A percentile compares a stretch with the other conserved stretches of the same genome.
Conservation (phyloP, 2,329 filamentous ascomycete genomes). For the Aspergillus pseudonomiae region DNA sequence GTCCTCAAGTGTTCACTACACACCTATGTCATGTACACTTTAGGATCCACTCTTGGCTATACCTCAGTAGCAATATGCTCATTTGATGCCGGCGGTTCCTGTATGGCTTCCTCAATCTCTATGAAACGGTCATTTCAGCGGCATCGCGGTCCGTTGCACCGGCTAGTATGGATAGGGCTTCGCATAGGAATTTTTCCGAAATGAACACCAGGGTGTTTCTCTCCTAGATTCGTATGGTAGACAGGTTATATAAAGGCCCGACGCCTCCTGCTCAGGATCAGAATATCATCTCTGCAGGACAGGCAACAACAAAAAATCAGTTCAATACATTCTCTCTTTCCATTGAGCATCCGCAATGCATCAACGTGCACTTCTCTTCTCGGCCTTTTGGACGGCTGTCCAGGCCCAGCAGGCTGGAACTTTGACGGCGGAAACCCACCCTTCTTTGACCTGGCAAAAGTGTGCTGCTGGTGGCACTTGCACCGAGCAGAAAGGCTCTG, state of each 20-base stretch:
- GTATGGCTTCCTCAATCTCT: conserved; percentile 7
- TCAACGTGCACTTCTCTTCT: conserved; percentile 35
- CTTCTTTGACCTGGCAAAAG: conserved; percentile 55
- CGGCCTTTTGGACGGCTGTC: conserved; percentile 28
- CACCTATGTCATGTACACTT: background rate
- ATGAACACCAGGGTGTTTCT: conserved; percentile 1
- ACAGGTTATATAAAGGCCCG: conserved; percentile 26
- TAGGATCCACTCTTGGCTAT: conserved; percentile 6
- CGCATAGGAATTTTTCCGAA: conserved; percentile 11
- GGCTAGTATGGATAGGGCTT: conserved; percentile 4
- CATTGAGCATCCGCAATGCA: conserved; percentile 25
- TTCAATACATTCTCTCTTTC: conserved; percentile 13
- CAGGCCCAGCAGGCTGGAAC: conserved; percentile 39
- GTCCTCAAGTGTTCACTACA: too few relatives aligned
- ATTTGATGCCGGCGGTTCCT: background rate
- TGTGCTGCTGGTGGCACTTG: conserved; percentile 58
- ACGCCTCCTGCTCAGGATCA: conserved; percentile 1
- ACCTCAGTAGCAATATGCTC: background rate
- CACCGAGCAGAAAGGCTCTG: conserved; percentile 53
- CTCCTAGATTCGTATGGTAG: background rate
- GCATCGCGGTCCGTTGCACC: conserved; percentile 20
- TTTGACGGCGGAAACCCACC: conserved; percentile 45
- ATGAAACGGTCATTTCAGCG: conserved; percentile 22
- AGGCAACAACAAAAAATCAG: conserved; percentile 18
- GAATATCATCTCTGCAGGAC: conserved; percentile 31